Evolutionary conservation across 257 asterid species (phyloP).

Genomic region (Ajuga chamaepitys): DNA sequence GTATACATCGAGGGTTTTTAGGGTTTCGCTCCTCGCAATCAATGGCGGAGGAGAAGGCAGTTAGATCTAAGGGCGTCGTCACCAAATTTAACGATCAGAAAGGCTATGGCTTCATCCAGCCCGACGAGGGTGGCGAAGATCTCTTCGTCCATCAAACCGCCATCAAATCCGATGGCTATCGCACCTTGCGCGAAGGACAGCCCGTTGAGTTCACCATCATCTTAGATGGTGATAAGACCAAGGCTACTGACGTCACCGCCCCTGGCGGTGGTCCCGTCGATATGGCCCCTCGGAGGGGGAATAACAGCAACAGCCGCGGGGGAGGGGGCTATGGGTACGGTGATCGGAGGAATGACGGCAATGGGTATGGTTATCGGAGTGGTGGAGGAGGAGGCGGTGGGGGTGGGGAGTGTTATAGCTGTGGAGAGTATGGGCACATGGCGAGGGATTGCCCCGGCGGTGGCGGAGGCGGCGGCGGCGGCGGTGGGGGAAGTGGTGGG

Average conservation of each 20-base stretch:
- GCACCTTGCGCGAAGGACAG: slow-evolving; percentile 72
- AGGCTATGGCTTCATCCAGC: slow-evolving; percentile 81
- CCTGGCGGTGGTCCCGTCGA: slow-evolving; percentile 53
- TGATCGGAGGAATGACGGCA: slow-evolving; percentile 30
- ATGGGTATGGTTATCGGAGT: slow-evolving; percentile 36
- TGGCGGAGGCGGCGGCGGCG: slow-evolving; percentile 26
- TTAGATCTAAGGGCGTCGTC: slow-evolving; percentile 63
- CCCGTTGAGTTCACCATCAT: slow-evolving; percentile 56
- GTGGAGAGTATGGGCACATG: slow-evolving; percentile 59
- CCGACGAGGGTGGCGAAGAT: slow-evolving; percentile 64
- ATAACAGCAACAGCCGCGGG: slow-evolving; percentile 20
- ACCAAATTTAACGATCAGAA: slow-evolving; percentile 52
- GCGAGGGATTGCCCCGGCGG: slow-evolving; percentile 46
- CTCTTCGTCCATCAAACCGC: slow-evolving; percentile 83
- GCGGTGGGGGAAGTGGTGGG: slow-evolving; percentile 21
- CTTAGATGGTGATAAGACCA: slow-evolving; percentile 47
- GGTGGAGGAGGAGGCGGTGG: slow-evolving; percentile 33
- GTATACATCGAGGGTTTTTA: slow-evolving; percentile 5
- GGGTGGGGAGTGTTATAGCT: slow-evolving; percentile 48
- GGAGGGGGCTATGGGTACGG: slow-evolving; percentile 19
- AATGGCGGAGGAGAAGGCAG: slow-evolving; percentile 57
- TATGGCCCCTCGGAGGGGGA: slow-evolving; percentile 19
- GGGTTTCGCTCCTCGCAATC: slow-evolving; percentile 23
- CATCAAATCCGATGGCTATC: slow-evolving; percentile 73
- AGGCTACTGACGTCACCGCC: slow-evolving; percentile 65